Evolutionary conservation across 805 yeast species (phyloP), one percentile per base, ranked within the genome.

Genomic region (Ogataea trehalophila): DNA sequence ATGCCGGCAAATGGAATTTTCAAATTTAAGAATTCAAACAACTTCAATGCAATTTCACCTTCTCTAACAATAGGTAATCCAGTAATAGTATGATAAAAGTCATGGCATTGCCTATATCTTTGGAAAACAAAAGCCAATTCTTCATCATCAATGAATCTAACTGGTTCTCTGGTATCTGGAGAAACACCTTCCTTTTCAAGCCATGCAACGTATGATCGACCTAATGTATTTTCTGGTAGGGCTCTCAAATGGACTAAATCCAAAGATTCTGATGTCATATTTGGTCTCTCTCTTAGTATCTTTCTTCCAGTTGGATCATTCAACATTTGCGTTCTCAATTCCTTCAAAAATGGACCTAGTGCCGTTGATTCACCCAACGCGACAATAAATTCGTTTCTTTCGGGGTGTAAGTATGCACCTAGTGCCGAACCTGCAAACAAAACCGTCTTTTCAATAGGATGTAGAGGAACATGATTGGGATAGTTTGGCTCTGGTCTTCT

Each of bases 1-100:
- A 94, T 64, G 0, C 96, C 96, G 3, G 97, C 90, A 95, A 92
- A 91, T 14, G 97, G 97, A 40, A 94, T 80, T 5, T 95, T 95
- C 49, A 92, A 77, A 64, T 94, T 92, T 60, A 94, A 85, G 59
- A 83, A 95, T 66, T 92, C 99, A 56, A 94, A 81, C 13, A 90
- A 85, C 66, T 94, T 94, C 17, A 94, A 85, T 0, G 97, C 89
- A 45, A 94, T 84, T 62, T 94, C 99, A n/a, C 99, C 99, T 61
- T 94, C 98, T 54, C 94, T 79, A 39, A 87, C 83, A 41, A 91
- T 87, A 0, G 98, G 98, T 43, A 88, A 73, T 15, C 95, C 92
- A 0, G 95, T 85, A 29, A 94, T 74, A 1, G 98, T 87, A 62
- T 94, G 99, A 62, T 90, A 92, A 60, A 94, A 94, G 62, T 94